These are phyloP conservation scores for Hemisphaericaspora xylofermentans DNA, from an alignment of 1,139 yeast genomes.

Conservation along the genomic window DNA sequence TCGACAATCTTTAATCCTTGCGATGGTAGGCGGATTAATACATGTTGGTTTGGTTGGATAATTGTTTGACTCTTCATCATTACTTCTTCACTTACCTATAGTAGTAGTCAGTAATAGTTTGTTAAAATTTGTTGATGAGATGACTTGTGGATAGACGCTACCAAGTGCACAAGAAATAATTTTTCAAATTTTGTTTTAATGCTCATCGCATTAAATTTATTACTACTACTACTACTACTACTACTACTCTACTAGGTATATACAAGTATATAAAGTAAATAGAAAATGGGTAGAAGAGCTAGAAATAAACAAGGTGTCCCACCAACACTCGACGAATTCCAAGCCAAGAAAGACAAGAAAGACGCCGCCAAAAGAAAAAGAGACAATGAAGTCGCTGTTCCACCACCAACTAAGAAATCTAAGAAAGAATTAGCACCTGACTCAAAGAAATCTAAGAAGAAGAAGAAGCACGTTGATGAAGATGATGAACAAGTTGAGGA, in stretches of 20 bases:
- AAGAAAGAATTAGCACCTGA: slow-evolving; percentile 23
- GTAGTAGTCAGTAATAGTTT: neutral
- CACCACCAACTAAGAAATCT: slow-evolving; percentile 18
- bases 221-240: no score
- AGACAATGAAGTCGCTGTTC: slow-evolving; percentile 23
- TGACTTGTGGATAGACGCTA: neutral
- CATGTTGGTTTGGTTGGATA: slow-evolving; percentile 53
- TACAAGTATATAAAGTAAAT: slow-evolving; percentile 6
- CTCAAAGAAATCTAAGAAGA: slow-evolving; percentile 24
- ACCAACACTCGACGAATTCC: slow-evolving; percentile 81
- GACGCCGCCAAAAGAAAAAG: slow-evolving; percentile 34
- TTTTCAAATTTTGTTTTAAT: neutral
- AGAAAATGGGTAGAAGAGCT: slow-evolving; percentile 83
- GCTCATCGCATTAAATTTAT: neutral
- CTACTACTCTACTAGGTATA: neutral
- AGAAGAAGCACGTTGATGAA: slow-evolving; percentile 25
- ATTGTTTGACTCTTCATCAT: slow-evolving; percentile 12
- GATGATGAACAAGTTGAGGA: slow-evolving; percentile 39
- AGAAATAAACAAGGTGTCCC: slow-evolving; percentile 90
- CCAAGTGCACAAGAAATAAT: neutral
- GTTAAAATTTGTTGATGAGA: neutral
- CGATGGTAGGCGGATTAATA: slow-evolving; percentile 76
- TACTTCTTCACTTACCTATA: neutral
- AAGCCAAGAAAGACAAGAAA: slow-evolving; percentile 54
- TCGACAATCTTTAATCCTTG: slow-evolving; percentile 72